phyloP scores from a whole-genome alignment of 257 asterid species.

The Solanum corneliomulleri region DNA sequence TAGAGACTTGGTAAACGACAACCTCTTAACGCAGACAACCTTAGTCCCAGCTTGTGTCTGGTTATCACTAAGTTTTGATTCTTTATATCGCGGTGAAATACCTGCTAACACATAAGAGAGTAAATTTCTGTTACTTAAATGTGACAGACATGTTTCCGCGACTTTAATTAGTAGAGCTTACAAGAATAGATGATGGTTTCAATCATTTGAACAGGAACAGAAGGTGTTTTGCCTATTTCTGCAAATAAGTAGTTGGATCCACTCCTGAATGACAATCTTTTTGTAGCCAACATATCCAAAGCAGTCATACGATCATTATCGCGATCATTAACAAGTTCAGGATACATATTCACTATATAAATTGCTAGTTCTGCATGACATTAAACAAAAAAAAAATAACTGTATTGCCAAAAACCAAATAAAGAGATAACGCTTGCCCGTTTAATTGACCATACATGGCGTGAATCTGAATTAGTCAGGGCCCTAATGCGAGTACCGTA shows the following conservation, averaged over 20 bases:
- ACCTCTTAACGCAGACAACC: background rate
- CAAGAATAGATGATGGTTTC: background rate
- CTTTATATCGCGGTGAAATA: background rate
- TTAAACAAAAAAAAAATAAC: background rate
- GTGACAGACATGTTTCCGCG: background rate
- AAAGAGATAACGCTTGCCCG: background rate
- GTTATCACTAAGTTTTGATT: background rate
- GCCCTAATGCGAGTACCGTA: background rate
- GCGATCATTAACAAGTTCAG: background rate
- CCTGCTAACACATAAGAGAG: background rate
- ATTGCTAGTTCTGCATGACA: conserved; percentile 2
- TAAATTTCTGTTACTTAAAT: background rate
- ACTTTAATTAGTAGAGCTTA: background rate
- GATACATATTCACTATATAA: background rate
- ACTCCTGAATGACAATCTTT: background rate
- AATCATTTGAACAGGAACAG: background rate
- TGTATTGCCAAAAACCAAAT: background rate
- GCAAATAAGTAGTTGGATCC: background rate
- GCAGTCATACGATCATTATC: background rate
- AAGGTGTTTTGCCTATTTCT: background rate
- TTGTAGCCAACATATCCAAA: conserved; percentile 4
- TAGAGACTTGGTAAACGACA: background rate
- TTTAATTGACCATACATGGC: background rate
- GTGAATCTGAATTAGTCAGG: background rate
- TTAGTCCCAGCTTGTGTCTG: background rate